phyloP scores from a whole-genome alignment of 2,329 filamentous ascomycete genomes.

The Teratosphaeria gauchensis region DNA sequence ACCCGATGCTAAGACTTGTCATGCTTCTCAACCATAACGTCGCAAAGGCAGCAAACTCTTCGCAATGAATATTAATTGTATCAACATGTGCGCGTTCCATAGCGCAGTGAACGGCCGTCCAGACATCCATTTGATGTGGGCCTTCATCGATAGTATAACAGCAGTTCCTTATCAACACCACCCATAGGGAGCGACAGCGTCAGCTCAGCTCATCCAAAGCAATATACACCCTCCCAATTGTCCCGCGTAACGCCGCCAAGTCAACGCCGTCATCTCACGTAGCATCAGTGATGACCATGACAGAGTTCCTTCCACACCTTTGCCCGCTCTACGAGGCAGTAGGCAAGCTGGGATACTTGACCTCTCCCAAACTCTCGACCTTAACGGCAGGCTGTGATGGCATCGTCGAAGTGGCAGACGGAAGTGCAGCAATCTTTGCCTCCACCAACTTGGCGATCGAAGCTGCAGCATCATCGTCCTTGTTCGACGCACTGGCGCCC shows the following conservation, averaged over 20 bases:
- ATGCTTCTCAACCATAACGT: not conserved
- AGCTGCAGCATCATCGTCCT: slow-evolving; percentile 1
- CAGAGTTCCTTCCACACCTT: not conserved
- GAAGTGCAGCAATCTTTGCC: slow-evolving; percentile 3
- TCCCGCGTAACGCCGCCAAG: not conserved
- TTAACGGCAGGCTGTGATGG: not conserved
- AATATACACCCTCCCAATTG: not conserved
- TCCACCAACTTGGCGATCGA: slow-evolving; percentile 5
- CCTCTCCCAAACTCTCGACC: not conserved
- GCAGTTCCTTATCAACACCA: not conserved
- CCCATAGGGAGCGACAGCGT: not conserved
- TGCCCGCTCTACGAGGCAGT: not conserved
- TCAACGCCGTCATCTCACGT: not conserved
- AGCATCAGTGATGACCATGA: not conserved
- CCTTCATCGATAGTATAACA: not conserved
- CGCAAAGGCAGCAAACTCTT: not conserved
- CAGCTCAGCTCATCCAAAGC: not conserved
- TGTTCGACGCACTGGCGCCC: not conserved
- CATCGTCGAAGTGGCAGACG: not conserved
- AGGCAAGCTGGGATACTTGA: slow-evolving; percentile 9
- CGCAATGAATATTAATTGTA: not conserved
- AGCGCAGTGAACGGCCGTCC: not conserved
- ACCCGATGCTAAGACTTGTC: not conserved
- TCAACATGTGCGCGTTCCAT: too few relatives aligned
- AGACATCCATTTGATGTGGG: not conserved